Base-by-base conservation (phyloP, 1,139 yeast species). In the Geotrichum reessii region DNA sequence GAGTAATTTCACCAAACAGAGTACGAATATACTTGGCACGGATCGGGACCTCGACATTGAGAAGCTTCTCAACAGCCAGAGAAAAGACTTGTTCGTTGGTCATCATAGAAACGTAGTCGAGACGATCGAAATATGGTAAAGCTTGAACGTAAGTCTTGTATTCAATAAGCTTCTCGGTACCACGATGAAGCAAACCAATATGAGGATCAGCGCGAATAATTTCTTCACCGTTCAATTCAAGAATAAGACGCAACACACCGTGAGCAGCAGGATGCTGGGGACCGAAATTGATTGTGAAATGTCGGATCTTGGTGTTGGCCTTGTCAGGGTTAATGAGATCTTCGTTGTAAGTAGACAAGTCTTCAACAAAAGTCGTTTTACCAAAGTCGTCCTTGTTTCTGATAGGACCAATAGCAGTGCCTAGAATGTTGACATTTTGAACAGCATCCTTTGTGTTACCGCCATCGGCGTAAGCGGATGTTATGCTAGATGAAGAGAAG, bases 231-330 rank as follows among this genome's bases (percentile, higher is more conserved):
- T 87, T 88, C 65, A 89, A 80, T 76, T 88, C 96, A 69, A 88
- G 78, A 74, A 88, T 88, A 74, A 88, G 79, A 71, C 96, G 82
- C 77, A 88, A 79, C 76, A 88, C 96, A 65, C 96, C 96, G 77
- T 88, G 96, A 52, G 96, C 96, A 62, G 96, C 96, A 37, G 96
- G 96, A 78, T 88, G 96, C 76, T 88, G 96, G 50, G 96, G 96
- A 47, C 96, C 96, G 70, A 89, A 89, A 76, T 88, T 89, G 72
- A 89, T 84, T 56, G 96, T 88, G 76, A 88, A 88, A 73, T 88
- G 95, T 74, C 95, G 83, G 69, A 88, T 84, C 71, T 87, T 86
- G 58, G 69, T 65, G 63, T 71, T 70, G 62, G 66, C 60, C 55
- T 64, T 63, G 58, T 62, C 61, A 52, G 68, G 63, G 50, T 68